These are phyloP conservation scores for Chernovozyma aurita DNA, from an alignment of 1,139 yeast species.

Conservation along the genomic window DNA sequence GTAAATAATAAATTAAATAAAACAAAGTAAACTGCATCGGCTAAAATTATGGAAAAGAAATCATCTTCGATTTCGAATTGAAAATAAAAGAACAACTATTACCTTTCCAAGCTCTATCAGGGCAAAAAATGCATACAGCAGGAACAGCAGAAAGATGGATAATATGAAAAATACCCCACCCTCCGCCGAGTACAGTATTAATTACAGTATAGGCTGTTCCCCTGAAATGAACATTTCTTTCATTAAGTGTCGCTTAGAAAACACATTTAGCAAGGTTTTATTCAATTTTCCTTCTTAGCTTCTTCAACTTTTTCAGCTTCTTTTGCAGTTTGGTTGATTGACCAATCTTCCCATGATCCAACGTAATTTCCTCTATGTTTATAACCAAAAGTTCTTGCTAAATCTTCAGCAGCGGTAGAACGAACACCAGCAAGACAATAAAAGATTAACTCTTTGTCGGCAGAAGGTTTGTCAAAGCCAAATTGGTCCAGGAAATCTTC, in stretches of 20 bases:
- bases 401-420: constrained; percentile 84
- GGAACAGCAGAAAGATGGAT: background rate
- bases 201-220: background rate
- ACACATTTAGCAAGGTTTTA: too few relatives aligned
- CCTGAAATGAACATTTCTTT: background rate
- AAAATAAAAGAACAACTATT: too few relatives aligned
- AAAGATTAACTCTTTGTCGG: constrained; percentile 72
- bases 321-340: constrained; percentile 36
- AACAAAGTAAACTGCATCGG: background rate
- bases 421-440: constrained; percentile 94
- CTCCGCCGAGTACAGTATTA: background rate
- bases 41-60: background rate
- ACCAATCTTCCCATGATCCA: constrained; percentile 90
- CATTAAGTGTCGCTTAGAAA: background rate
- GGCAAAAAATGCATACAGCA: background rate
- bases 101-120: background rate
- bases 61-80: too few relatives aligned
- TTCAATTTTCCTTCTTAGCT: too few relatives aligned
- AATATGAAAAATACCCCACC: too few relatives aligned
- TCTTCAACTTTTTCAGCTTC: background rate
- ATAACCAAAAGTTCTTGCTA: constrained; percentile 89
- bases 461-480: constrained; percentile 77
- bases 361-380: constrained; percentile 68
- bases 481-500: constrained; percentile 80
- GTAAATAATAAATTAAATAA: background rate